Evolutionary conservation across 768 basidiomycete species (phyloP).

Genomic region (Erythrobasidium yunnanense): DNA sequence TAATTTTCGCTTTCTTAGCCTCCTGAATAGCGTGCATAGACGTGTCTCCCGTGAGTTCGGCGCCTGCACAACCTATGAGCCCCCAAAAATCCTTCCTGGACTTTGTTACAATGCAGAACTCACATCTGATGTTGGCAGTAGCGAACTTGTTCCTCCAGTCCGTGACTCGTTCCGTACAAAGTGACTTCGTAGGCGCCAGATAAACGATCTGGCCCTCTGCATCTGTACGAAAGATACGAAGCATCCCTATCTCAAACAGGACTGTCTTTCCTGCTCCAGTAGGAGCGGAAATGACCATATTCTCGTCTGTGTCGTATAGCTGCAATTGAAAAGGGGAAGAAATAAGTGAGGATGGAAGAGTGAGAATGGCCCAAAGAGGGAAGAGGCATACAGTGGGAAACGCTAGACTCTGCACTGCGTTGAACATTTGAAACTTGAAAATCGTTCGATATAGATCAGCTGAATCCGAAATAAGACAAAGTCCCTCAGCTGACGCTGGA

Average conservation of each 20-base stretch:
- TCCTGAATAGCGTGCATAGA: conserved; percentile 61
- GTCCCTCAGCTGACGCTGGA: too few species aligned
- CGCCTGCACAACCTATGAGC: conserved; percentile 37
- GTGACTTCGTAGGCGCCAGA: conserved; percentile 55
- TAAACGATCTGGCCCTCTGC: conserved; percentile 61
- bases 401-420: conserved; percentile 76
- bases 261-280: conserved; percentile 96
- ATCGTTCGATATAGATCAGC: conserved; percentile 68
- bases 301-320: conserved; percentile 40
- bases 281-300: conserved; percentile 54
- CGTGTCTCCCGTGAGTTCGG: conserved; percentile 81
- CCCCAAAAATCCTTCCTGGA: too few species aligned
- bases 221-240: conserved; percentile 55
- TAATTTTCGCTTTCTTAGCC: conserved; percentile 63
- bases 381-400: conserved; percentile 57
- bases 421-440: conserved; percentile 84
- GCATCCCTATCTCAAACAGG: conserved; percentile 80
- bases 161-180: conserved; percentile 69
- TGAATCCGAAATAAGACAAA: too few species aligned
- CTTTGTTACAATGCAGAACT: too few species aligned
- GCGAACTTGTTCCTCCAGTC: conserved; percentile 86
- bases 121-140: neutral
- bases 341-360: neutral
- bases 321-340: neutral
- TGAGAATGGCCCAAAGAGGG: neutral